Base-by-base conservation (phyloP, 2,329 filamentous ascomycete genomes). In the Pyrenophora seminiperda region DNA sequence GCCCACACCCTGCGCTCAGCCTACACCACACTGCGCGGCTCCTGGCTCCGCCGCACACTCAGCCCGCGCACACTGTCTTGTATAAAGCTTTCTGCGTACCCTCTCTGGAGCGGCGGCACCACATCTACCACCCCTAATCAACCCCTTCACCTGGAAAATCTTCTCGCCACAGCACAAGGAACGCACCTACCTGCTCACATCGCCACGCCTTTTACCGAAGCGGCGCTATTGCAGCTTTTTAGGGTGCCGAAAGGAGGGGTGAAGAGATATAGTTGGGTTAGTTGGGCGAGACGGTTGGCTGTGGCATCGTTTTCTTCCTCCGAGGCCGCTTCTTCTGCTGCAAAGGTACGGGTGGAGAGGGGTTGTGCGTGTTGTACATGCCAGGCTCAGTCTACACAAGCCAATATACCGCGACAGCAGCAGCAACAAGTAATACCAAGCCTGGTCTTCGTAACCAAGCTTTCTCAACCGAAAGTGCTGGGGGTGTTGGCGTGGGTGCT, bases 251-350 rank as follows among this genome's bases (percentile, higher is more conserved):
- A 39, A 5, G 50, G 56, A 1, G 76, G 73, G 0, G 70, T 70
- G 40, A 68, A 62, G 6, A 59, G 71, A 31, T 77, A 74, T 44
- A 74, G 70, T 9, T 77, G 76, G 66, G 75, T 78, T 11, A 68
- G 76, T 36, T 77, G 75, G 75, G 75, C 72, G 4, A 66, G 73
- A 37, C 63, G 73, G 9, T 50, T 71, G 1, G 59, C 65, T 15
- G 54, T 48, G 4, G 5, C 24, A 31, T 11, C 15, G 2, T 4
- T 40, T 31, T 15, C 44, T 22, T 9, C 42, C 32, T 14, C 44
- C 41, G n/a, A 36, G 15, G 32, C 15, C 6, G 15, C 15, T 36
- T 36, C 32, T 53, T 59, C 1, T 65, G 65, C 9, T 47, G 30
- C 13, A 14, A 14, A 13, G n/a, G n/a, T n/a, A n/a, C n/a, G n/a